phyloP scores from a whole-genome alignment of 805 yeast genomes.

The Torulaspora microellipsoides region DNA sequence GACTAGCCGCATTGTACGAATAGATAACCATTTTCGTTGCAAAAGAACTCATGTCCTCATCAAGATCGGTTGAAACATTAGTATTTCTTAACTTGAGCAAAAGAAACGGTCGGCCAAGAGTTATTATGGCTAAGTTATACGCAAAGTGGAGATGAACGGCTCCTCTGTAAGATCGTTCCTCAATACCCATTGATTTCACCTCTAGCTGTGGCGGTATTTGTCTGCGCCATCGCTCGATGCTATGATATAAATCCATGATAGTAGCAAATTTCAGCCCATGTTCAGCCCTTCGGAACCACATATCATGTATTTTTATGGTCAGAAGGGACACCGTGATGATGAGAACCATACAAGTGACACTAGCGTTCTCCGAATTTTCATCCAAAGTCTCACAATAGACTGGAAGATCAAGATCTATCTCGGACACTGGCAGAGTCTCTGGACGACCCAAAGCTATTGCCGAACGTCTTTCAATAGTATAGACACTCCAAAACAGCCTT shows the following conservation, averaged over 20 bases:
- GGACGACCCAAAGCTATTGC: slow-evolving; percentile 11
- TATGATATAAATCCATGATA: slow-evolving; percentile 9
- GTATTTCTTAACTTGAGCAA: slow-evolving; percentile 6
- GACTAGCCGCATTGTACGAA: slow-evolving; percentile 9
- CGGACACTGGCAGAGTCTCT: slow-evolving; percentile 11
- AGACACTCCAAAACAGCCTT: slow-evolving; percentile 10
- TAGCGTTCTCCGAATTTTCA: slow-evolving; percentile 7
- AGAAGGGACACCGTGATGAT: slow-evolving; percentile 10
- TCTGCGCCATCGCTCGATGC: slow-evolving; percentile 9
- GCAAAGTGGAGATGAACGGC: slow-evolving; percentile 10
- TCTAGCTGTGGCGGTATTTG: slow-evolving; percentile 8
- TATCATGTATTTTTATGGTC: slow-evolving; percentile 9
- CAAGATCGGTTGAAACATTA: slow-evolving; percentile 6
- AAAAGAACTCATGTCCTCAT: slow-evolving; percentile 8
- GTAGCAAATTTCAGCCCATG: slow-evolving; percentile 10
- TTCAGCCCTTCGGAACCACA: slow-evolving; percentile 10
- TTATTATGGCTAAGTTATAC: slow-evolving; percentile 7
- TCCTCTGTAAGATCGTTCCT: slow-evolving; percentile 7
- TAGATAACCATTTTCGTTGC: slow-evolving; percentile 7
- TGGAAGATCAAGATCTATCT: slow-evolving; percentile 10
- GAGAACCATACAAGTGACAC: slow-evolving; percentile 10
- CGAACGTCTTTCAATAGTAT: slow-evolving; percentile 10
- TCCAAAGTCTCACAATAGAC: slow-evolving; percentile 7
- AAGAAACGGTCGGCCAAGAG: slow-evolving; percentile 10
- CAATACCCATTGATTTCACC: slow-evolving; percentile 6